A percentile compares a stretch with the other conserved stretches of the same genome.
These are phyloP conservation scores for Nakazawaea peltata DNA, from an alignment of 805 yeast species.

Conservation along the genomic window DNA sequence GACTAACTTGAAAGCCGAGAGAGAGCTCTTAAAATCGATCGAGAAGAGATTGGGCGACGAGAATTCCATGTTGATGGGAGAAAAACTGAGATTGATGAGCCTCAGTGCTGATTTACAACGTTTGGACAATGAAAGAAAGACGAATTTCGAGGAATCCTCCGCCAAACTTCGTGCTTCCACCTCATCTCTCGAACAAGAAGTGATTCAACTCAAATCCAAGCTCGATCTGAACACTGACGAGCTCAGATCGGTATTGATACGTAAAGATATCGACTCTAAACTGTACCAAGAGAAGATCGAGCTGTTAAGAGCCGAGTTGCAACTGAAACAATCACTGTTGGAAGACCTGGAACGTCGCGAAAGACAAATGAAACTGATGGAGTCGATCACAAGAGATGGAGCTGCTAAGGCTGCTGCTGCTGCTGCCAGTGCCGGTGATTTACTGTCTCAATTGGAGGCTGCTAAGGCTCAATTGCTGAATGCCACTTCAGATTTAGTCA, in stretches of 20 bases:
- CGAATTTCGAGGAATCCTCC: constrained; percentile 39
- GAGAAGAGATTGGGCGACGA: constrained; percentile 47
- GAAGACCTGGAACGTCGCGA: constrained; percentile 35
- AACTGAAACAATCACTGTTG: constrained; percentile 29
- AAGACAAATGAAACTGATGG: constrained; percentile 28
- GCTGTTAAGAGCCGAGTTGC: constrained; percentile 36
- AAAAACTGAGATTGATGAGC: constrained; percentile 49
- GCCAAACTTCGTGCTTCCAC: constrained; percentile 40
- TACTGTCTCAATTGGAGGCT: constrained; percentile 16
- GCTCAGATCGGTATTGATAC: constrained; percentile 38
- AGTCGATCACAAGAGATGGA: constrained; percentile 26
- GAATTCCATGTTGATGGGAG: constrained; percentile 43
- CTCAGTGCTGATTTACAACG: constrained; percentile 54
- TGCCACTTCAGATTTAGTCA: constrained; percentile 45
- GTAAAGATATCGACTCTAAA: constrained; percentile 48
- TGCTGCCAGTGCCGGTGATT: constrained; percentile 16
- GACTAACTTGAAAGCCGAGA: constrained; percentile 47
- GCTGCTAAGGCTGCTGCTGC: constrained; percentile 22
- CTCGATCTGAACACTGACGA: constrained; percentile 43
- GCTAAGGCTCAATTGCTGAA: constrained; percentile 31
- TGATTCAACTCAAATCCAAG: constrained; percentile 34
- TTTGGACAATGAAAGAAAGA: constrained; percentile 53
- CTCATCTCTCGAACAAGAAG: constrained; percentile 38
- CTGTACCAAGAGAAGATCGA: constrained; percentile 57
- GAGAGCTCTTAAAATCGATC: constrained; percentile 36